Base-by-base conservation (phyloP, 352 stramenopile genomes). In the Thalassiosira livingstoniorum region DNA sequence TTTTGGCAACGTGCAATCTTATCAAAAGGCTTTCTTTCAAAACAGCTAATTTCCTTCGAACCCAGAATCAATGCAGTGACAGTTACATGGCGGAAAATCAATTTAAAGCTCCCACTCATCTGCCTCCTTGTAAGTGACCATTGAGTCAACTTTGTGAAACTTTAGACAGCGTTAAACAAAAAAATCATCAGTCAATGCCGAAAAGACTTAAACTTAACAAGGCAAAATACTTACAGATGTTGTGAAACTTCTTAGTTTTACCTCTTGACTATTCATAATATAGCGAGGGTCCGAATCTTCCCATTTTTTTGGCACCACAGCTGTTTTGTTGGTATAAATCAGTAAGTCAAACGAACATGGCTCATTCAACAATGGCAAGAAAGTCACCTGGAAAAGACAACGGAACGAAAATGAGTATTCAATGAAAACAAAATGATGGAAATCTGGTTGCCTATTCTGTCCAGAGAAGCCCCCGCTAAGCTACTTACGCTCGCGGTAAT, bases 311-410 rank as follows among this genome's bases (percentile, higher is more conserved):
- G 97, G 97, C 32, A 99, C 97, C 35, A 95, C 92, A 0, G 97
- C 97, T 78, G 98, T 96, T 84, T 98, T 98, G 83, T 99, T 95
- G 0, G 97, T 99, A 91, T 99, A 99, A 4, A 99, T 97, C 1
- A 99, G 90, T 60, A 99, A 82, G 86, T 99, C 98, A 85, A 99
- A 99, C 2, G 96, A 97, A 81, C 97, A 99, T 25, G 97, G 96
- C 84, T 99, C 98, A 61, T 98, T 95, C 21, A 99, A 92, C 0
- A 99, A 90, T 53, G 98, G 98, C 37, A 99, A 87, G 87, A 99
- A 99, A 5, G 98, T 99, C n/a, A 99, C 97, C 63, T 92, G 97
- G 1, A 15, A 15, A 47, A 47, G 7, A 47, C 39, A 47, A 47
- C 15, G 2, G 1, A 58, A 35, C n/a, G n/a, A 45, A 31, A 45